Evolutionary conservation across 768 basidiomycete genomes (phyloP).

Genomic region (Ramaria sp.): DNA sequence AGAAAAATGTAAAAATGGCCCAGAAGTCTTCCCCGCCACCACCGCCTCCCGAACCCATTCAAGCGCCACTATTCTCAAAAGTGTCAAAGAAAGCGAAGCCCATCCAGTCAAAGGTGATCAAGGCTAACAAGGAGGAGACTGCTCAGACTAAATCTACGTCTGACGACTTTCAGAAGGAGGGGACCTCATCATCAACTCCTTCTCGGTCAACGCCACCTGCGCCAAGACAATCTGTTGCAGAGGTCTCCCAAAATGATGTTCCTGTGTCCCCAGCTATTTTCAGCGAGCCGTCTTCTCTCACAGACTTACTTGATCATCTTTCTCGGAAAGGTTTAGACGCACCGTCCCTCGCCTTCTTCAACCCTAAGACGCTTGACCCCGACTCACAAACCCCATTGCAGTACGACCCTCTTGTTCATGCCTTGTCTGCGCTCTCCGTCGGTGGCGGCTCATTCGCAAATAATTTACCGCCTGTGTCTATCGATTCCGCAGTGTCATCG

Average conservation of each 20-base stretch:
- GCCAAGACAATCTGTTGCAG: neutral
- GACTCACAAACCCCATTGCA: conserved; percentile 74
- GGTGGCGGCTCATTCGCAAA: conserved; percentile 78
- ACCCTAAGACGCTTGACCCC: conserved; percentile 56
- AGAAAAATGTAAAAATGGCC: conserved; percentile 12
- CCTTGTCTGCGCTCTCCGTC: conserved; percentile 75
- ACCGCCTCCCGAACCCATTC: conserved; percentile 30
- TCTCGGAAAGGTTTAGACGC: conserved; percentile 48
- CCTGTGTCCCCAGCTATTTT: conserved; percentile 40
- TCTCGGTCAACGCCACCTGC: conserved; percentile 2
- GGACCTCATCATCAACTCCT: conserved; percentile 3
- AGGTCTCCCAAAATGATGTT: conserved; percentile 18
- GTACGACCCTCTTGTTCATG: conserved; percentile 79
- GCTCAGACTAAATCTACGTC: conserved; percentile 41
- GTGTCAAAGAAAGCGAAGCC: conserved; percentile 64
- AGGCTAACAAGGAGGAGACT: conserved; percentile 15
- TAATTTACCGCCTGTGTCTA: conserved; percentile 78
- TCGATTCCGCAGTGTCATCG: conserved; percentile 82
- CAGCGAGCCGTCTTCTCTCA: conserved; percentile 38
- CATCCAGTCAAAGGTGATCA: conserved; percentile 4
- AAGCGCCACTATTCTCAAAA: conserved; percentile 69
- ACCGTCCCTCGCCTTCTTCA: conserved; percentile 65
- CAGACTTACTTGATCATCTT: conserved; percentile 60
- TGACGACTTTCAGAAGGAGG: conserved; percentile 33
- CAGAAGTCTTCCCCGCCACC: conserved; percentile 14